These are phyloP conservation scores for Gonapodya prolifera DNA, from an alignment of 192 early-diverging fungal species.

Conservation along the genomic window DNA sequence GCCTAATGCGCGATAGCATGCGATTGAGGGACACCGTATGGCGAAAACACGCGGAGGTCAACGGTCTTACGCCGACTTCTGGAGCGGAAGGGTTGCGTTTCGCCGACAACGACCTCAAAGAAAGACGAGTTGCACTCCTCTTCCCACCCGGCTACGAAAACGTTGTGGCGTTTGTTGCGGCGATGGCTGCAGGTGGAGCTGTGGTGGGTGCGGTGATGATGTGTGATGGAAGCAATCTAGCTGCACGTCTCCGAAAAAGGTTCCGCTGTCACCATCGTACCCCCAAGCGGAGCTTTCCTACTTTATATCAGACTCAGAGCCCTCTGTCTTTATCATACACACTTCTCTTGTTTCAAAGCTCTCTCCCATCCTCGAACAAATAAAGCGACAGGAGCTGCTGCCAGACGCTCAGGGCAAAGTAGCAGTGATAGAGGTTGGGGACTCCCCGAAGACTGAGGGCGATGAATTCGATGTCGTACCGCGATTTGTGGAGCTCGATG, in stretches of 20 bases:
- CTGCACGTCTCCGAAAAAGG: conserved; percentile 11
- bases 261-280: conserved; percentile 11
- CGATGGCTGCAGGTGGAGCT: not conserved
- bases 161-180: not conserved
- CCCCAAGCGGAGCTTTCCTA: conserved; percentile 56
- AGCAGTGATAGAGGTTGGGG: not conserved
- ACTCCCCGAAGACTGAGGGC: not conserved
- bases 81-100: conserved; percentile 17
- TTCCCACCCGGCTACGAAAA: conserved; percentile 25
- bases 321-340: conserved; percentile 45
- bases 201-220: conserved; percentile 39
- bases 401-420: not conserved
- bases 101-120: conserved; percentile 22
- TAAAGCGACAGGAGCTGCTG: not conserved
- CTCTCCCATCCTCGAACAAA: not conserved
- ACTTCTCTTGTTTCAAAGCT: conserved; percentile 26
- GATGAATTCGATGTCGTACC: not conserved
- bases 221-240: not conserved
- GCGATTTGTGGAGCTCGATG: conserved; percentile 10
- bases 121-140: conserved; percentile 26
- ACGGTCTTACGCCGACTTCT: not conserved
- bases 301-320: conserved; percentile 50
- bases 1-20: not conserved
- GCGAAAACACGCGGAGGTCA: not conserved
- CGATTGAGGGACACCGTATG: not conserved